Evolutionary conservation across 306 rosid species (phyloP), one percentile per base, ranked within the genome.

Genomic region (Vigna nakashimae): DNA sequence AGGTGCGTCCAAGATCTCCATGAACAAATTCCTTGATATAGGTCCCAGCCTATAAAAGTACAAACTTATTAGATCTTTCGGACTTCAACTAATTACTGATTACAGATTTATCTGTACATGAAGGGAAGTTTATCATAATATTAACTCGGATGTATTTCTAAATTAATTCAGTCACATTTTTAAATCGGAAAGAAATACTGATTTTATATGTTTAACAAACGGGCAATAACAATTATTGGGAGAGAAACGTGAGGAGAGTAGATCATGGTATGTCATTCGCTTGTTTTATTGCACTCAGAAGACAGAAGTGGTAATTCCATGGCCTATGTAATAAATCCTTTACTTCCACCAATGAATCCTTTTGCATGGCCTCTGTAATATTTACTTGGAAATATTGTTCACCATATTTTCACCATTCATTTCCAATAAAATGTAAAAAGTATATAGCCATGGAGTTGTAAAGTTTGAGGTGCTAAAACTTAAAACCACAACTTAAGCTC

Each of bases 1-100:
- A 84, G 8, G 97, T 92, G 69, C 98, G 91, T 65, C 98, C 97
- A 78, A 92, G 97, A 86, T 95, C 98, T 12, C 99, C 97, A 65
- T 92, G 98, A 55, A 92, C 96, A 75, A 92, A 92, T 87, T 92
- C 99, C 87, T 95, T 95, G 74, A 95, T 92, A 77, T 95, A 95
- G 48, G 99, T 95, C 81, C 99, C 97, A 59, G 98, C 99, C 97
- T 95, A 90, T 59, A 55, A 57, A 68, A 22, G 40, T 20, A 66
- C 52, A 77, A 48, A 56, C 68, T 65, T 46, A 38, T 73, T 62
- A 4, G 40, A 52, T 62, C 12, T 46, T 71, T 55, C 15, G 17
- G 4, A n/a, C 70, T 38, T 65, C 48, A 1, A 65, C 16, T 65
- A 40, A 65, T 65, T 40, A 59, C 55, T 36, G 16, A 59, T 32